Evolutionary conservation across 345 rosid species (phyloP).

Genomic region (Abelmoschus esculentus): DNA sequence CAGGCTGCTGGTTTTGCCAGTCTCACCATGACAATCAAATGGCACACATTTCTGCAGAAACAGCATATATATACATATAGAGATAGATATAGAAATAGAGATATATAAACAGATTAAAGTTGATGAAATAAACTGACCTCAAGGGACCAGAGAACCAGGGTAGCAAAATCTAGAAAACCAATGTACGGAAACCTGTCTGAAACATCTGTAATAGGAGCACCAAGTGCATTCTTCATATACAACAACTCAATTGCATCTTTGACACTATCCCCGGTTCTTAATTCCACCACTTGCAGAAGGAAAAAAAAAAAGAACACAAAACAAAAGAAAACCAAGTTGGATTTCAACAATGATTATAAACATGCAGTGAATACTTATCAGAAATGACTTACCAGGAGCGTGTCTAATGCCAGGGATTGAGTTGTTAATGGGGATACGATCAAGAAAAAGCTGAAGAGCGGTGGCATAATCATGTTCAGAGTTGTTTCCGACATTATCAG

Average conservation of each 20-base stretch:
- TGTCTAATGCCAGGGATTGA: slow-evolving; percentile 27
- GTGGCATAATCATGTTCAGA: slow-evolving; percentile 5
- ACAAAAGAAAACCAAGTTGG: background rate
- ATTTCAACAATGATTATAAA: too few relatives aligned
- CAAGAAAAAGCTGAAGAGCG: slow-evolving; percentile 34
- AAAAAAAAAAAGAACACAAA: background rate
- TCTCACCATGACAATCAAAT: slow-evolving; percentile 3
- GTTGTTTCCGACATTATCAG: slow-evolving; percentile 11
- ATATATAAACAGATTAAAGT: background rate
- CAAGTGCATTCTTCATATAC: slow-evolving; percentile 26
- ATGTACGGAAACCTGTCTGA: slow-evolving; percentile 27
- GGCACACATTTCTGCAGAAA: slow-evolving; percentile 19
- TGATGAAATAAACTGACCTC: slow-evolving; percentile 1
- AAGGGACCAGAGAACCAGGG: slow-evolving; percentile 35
- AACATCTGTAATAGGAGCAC: slow-evolving; percentile 37
- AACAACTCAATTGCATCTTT: slow-evolving; percentile 26
- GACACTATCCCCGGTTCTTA: slow-evolving; percentile 26
- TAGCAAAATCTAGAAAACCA: slow-evolving; percentile 33
- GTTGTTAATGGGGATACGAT: slow-evolving; percentile 31
- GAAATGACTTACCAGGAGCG: slow-evolving; percentile 23
- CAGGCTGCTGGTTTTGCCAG: slow-evolving; percentile 12
- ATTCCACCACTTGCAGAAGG: slow-evolving; percentile 18
- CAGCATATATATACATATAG: background rate
- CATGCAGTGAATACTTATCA: too few relatives aligned
- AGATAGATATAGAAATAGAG: background rate